Evolutionary conservation across 164 flowering plant species (phyloP).

Genomic region (Chimonanthus salicifolius): DNA sequence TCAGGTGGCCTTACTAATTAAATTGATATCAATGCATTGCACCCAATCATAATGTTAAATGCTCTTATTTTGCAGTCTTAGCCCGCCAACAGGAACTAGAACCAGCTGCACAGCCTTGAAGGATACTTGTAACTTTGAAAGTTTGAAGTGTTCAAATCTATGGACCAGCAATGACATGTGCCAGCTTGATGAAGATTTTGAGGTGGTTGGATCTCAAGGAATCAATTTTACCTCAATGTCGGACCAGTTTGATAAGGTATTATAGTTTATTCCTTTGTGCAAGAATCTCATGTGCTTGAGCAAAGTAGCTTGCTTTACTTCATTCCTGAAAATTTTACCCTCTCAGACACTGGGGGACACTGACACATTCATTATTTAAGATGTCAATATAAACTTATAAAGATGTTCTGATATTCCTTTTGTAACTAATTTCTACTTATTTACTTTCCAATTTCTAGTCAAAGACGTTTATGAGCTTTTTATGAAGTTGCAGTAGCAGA

Average conservation of each 20-base stretch:
- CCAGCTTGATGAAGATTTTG: conserved; percentile 48
- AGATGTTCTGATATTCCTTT: too few species aligned
- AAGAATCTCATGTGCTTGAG: too few species aligned
- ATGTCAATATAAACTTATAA: too few species aligned
- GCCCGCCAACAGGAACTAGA: conserved; percentile 22
- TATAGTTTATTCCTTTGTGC: neutral
- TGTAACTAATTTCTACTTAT: too few species aligned
- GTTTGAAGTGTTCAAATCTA: conserved; percentile 46
- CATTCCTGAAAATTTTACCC: too few species aligned
- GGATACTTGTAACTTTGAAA: conserved; percentile 33
- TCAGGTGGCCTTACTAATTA: neutral
- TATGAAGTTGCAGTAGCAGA: too few species aligned
- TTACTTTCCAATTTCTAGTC: too few species aligned
- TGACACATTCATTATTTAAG: too few species aligned
- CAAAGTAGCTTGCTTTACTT: too few species aligned
- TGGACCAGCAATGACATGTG: conserved; percentile 66
- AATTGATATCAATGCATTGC: neutral
- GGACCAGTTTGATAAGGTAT: conserved; percentile 55
- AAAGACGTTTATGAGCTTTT: too few species aligned
- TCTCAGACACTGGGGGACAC: too few species aligned
- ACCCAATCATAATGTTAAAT: conserved; percentile 1
- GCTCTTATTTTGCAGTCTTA: conserved; percentile 34
- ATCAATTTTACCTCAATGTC: conserved; percentile 18
- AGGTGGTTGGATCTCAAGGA: conserved; percentile 25
- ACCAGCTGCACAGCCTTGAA: conserved; percentile 33